A percentile compares a stretch with the other conserved stretches of the same genome.
phyloP scores from a whole-genome alignment of 2,329 filamentous ascomycete genomes.

The Alternaria sp. region DNA sequence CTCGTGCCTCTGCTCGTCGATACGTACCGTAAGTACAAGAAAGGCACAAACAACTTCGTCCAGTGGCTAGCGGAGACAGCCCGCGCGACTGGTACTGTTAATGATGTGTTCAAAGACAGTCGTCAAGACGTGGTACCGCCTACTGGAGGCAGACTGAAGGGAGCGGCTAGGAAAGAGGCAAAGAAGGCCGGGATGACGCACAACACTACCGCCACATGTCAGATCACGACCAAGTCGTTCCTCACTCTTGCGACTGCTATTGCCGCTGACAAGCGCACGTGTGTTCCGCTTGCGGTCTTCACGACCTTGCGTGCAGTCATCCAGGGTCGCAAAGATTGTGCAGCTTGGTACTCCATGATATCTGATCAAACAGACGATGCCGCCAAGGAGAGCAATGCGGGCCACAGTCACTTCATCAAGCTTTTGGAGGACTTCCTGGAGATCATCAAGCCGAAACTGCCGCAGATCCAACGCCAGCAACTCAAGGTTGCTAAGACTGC shows the following conservation, averaged over 20 bases:
- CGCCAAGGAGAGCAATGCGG: not conserved
- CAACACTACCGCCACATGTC: not conserved
- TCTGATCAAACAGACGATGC: not conserved
- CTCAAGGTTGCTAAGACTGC: not conserved
- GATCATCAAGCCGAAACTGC: not conserved
- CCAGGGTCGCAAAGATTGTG: not conserved
- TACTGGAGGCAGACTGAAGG: not conserved
- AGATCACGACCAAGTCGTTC: not conserved
- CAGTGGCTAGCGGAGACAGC: not conserved
- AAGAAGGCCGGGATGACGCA: not conserved
- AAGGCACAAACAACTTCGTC: not conserved
- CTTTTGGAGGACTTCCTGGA: not conserved
- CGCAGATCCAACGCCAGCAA: not conserved
- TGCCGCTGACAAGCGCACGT: not conserved
- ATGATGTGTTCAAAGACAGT: not conserved
- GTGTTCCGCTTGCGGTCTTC: not conserved
- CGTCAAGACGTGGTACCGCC: not conserved
- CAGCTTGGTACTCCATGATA: not conserved
- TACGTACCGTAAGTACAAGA: not conserved
- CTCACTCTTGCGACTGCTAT: not conserved
- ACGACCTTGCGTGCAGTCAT: not conserved
- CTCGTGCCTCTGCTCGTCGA: not conserved
- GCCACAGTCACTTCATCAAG: not conserved
- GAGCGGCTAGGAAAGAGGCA: not conserved
- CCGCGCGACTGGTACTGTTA: not conserved